A percentile compares a stretch with the other conserved stretches of the same genome.
phyloP scores from a whole-genome alignment of 441 rosid species.

The Corymbia calophylla region DNA sequence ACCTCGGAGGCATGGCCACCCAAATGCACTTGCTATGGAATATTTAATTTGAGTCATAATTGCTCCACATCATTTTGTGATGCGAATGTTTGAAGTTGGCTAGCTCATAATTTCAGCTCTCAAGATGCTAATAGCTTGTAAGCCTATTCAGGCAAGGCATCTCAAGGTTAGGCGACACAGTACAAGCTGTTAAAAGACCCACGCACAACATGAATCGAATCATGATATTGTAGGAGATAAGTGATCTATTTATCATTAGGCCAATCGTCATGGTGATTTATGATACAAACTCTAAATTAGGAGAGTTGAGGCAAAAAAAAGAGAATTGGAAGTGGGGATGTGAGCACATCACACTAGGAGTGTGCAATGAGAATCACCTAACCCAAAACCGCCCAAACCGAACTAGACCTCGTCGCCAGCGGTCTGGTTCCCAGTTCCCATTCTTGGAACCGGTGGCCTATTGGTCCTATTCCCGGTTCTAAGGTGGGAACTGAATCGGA shows the following conservation, averaged over 20 bases:
- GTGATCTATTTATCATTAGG: background rate
- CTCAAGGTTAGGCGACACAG: accelerated
- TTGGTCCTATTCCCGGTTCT: no score
- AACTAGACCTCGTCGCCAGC: no score
- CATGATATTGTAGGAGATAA: background rate
- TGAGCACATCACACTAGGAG: background rate
- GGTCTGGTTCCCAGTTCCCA: no score
- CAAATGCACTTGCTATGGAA: background rate
- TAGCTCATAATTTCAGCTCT: background rate
- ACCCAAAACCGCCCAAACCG: no score
- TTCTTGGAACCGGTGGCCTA: no score
- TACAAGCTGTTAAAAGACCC: background rate
- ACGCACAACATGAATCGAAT: background rate
- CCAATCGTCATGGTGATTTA: background rate
- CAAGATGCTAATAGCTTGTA: background rate
- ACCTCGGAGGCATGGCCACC: accelerated
- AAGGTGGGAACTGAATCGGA: no score
- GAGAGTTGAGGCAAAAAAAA: background rate
- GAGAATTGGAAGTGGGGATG: background rate
- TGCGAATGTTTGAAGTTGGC: background rate
- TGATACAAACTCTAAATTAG: background rate
- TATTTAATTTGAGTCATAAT: background rate
- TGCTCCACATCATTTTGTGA: background rate
- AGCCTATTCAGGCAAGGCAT: background rate
- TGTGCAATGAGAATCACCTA: no score